phyloP scores from a whole-genome alignment of 345 rosid genomes.

The Lepidium sativum region DNA sequence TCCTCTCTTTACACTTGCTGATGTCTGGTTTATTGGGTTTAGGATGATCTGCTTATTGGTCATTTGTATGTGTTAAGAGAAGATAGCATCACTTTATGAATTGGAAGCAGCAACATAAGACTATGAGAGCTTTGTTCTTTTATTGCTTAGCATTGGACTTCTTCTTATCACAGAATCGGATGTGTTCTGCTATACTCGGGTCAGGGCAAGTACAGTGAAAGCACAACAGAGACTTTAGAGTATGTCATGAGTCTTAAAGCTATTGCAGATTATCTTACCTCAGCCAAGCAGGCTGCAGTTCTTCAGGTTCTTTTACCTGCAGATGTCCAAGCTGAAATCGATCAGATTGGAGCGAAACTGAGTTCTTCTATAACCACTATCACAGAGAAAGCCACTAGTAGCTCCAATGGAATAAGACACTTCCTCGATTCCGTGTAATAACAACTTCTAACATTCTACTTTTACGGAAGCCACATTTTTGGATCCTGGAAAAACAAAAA shows the following conservation, averaged over 20 bases:
- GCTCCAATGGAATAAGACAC: slow-evolving; percentile 49
- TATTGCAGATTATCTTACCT: slow-evolving; percentile 56
- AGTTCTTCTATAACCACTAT: slow-evolving; percentile 47
- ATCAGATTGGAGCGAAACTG: slow-evolving; percentile 54
- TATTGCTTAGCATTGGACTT: background rate
- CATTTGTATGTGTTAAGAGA: slow-evolving; percentile 30
- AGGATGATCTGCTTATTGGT: slow-evolving; percentile 53
- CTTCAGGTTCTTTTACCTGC: slow-evolving; percentile 67
- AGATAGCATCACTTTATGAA: background rate
- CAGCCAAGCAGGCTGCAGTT: slow-evolving; percentile 65
- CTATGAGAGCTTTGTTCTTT: background rate
- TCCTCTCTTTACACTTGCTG: slow-evolving; percentile 57
- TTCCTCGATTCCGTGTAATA: slow-evolving; percentile 69
- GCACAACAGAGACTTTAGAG: slow-evolving; percentile 58
- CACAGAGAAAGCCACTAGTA: slow-evolving; percentile 42
- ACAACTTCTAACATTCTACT: background rate
- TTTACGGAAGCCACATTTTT: background rate
- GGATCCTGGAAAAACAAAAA: background rate
- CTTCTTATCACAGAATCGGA: slow-evolving; percentile 52
- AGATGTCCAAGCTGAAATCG: slow-evolving; percentile 81
- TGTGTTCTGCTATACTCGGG: slow-evolving; percentile 69
- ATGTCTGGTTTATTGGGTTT: slow-evolving; percentile 70
- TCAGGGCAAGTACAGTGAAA: slow-evolving; percentile 59
- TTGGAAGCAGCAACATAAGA: background rate
- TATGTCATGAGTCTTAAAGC: slow-evolving; percentile 59